Evolutionary conservation across 2,329 filamentous ascomycete species (phyloP), one percentile per base, ranked within the genome.

Genomic region (Chalaropsis ovoidea): DNA sequence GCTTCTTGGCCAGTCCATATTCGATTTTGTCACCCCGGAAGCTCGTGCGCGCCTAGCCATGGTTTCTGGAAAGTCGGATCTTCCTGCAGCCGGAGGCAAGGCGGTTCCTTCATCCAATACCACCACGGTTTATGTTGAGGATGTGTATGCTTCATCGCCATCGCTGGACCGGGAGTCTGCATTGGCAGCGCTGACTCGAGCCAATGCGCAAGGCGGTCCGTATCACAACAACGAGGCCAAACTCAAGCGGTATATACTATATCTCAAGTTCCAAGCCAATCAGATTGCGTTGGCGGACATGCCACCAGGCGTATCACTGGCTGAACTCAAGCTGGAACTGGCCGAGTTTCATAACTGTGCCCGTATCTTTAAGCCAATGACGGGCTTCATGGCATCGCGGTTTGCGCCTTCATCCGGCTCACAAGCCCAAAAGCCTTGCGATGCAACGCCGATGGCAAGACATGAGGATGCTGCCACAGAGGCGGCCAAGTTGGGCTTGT

Each of bases 401-500:
- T 99, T 99, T 73, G 96, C 91, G 0, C 87, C 88, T 1, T 83
- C 85, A 0, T 83, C 83, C 8, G 45, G 64, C 1, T 31, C 41
- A 31, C 35, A 63, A 61, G 19, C 5, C 54, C 41, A 24, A 22
- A 54, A 27, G 5, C 10, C 13, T 78, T 81, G 0, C 70, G 76
- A 8, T 71, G n/a, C 75, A 5, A 67, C 72, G 7, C 65, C 71
- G 0, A 71, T 74, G 11, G 63, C 72, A 10, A 77, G 76, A 42
- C 67, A 70, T 3, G 70, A 71, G 68, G 88, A 96, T 71, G 87
- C 92, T 0, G 90, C 90, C 11, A 88, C 92, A 72, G 86, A 90
- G 70, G 94, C 94, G 0, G 94, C 94, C 7, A 89, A 82, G 71
- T 78, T 96, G 72, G 91, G 90, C 66, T 96, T 97, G 91, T 96